phyloP scores from a whole-genome alignment of 805 yeast genomes.

The Pachysolen tannophilus region DNA sequence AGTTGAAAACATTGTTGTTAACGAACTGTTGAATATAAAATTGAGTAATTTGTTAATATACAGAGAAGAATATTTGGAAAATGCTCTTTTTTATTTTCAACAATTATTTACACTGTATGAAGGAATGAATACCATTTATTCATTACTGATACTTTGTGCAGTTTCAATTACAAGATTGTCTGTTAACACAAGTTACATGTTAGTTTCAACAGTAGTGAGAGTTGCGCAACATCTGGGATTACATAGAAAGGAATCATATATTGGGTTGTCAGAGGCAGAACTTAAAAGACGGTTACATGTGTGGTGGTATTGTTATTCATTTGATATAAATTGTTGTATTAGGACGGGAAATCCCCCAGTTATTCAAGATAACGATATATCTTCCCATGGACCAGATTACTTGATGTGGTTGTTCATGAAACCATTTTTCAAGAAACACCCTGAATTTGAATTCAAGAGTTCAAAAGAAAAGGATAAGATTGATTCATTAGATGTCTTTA shows the following conservation, averaged over 20 bases:
- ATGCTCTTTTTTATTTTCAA: constrained; percentile 45
- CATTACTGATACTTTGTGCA: constrained; percentile 36
- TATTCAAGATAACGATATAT: constrained; percentile 31
- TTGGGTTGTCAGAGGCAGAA: constrained; percentile 28
- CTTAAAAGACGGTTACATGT: constrained; percentile 28
- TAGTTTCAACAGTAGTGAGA: constrained; percentile 39
- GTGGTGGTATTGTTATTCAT: constrained; percentile 42
- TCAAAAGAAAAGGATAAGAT: no score
- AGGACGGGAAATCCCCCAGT: constrained; percentile 43
- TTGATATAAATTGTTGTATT: constrained; percentile 37
- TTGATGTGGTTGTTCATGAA: no score
- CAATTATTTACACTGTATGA: constrained; percentile 40
- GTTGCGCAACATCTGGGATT: constrained; percentile 53
- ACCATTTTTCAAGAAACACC: no score
- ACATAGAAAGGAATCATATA: constrained; percentile 38
- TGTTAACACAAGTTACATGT: constrained; percentile 32
- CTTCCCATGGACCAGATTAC: no score
- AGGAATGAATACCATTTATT: constrained; percentile 44
- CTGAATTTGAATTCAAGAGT: no score
- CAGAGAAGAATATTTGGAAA: constrained; percentile 25
- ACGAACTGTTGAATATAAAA: no score
- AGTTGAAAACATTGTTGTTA: constrained; percentile 16
- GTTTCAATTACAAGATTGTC: constrained; percentile 28
- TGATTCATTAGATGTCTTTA: no score
- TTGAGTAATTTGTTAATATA: no score